Percentiles rank a stretch among this genome's conserved stretches.
Conservation (phyloP, 768 basidiomycete genomes). For the Collybia nuda region DNA sequence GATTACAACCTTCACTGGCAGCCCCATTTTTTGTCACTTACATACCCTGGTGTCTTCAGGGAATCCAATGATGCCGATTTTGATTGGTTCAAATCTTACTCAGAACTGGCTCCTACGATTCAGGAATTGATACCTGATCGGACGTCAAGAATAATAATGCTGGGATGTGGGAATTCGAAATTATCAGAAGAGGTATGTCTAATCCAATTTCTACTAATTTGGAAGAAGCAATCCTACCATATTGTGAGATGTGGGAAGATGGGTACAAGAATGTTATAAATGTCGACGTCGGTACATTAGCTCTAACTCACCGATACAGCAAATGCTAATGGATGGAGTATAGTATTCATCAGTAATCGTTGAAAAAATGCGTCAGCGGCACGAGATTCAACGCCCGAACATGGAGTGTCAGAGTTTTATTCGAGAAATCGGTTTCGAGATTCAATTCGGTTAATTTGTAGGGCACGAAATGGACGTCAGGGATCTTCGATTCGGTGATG, state of each 20-base stretch:
- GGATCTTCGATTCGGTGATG: constrained; percentile 55
- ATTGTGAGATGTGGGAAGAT: constrained; percentile 78
- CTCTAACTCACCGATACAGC: background rate
- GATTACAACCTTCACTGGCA: constrained; percentile 19
- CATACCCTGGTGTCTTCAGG: constrained; percentile 31
- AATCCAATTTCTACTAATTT: too few relatives aligned
- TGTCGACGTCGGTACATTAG: constrained; percentile 54
- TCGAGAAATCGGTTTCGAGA: background rate
- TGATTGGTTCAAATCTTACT: constrained; percentile 88
- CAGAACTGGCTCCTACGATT: constrained; percentile 64
- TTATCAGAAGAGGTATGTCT: constrained; percentile 70
- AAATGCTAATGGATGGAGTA: background rate
- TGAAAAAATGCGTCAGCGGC: constrained; percentile 65
- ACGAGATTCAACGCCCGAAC: constrained; percentile 48
- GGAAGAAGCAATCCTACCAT: background rate
- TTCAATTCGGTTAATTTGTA: constrained; percentile 21
- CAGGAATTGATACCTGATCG: constrained; percentile 63
- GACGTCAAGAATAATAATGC: constrained; percentile 65
- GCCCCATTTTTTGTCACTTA: background rate
- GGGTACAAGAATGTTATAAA: constrained; percentile 82
- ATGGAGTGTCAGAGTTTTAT: constrained; percentile 62
- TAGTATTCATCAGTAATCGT: constrained; percentile 79
- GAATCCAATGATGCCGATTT: constrained; percentile 60
- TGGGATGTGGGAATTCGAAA: constrained; percentile 84
- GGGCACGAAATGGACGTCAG: constrained; percentile 89